Conservation (phyloP, 768 basidiomycete species). For the Coprinopsis sp. region DNA sequence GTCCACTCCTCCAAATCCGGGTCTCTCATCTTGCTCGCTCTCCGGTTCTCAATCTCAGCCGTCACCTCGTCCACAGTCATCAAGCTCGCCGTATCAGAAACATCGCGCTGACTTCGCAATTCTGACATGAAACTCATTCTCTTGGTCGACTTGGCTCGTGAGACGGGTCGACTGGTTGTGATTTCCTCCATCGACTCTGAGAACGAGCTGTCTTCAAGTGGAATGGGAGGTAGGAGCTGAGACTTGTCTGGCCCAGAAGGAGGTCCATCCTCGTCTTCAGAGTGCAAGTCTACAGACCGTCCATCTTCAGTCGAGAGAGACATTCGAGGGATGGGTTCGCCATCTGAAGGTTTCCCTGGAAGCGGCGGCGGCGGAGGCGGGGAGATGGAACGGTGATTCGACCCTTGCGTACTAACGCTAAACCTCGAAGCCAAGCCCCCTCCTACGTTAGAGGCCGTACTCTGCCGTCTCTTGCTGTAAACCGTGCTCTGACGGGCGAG, state of each 20-base stretch:
- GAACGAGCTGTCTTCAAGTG: slow-evolving; percentile 72
- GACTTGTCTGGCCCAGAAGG: slow-evolving; percentile 21
- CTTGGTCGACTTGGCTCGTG: slow-evolving; percentile 47
- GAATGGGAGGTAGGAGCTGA: slow-evolving; percentile 72
- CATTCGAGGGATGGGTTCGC: slow-evolving; percentile 61
- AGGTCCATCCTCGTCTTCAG: slow-evolving; percentile 34
- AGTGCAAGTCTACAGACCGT: slow-evolving; percentile 55
- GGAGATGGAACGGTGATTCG: slow-evolving; percentile 38
- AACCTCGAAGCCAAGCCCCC: slow-evolving; percentile 50
- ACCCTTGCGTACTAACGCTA: slow-evolving; percentile 58
- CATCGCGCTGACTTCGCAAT: slow-evolving; percentile 74
- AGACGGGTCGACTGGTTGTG: slow-evolving; percentile 34
- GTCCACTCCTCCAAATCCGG: slow-evolving; percentile 69
- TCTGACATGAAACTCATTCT: slow-evolving; percentile 82
- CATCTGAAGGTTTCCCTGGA: slow-evolving; percentile 30
- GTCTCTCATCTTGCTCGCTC: slow-evolving; percentile 45
- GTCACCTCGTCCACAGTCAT: slow-evolving; percentile 98
- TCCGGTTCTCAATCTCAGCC: slow-evolving; percentile 80
- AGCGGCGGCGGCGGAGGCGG: slow-evolving; percentile 36
- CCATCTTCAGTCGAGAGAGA: slow-evolving; percentile 76
- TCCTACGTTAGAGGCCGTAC: slow-evolving; percentile 43
- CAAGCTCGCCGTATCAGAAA: slow-evolving; percentile 84
- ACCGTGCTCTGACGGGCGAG: slow-evolving; percentile 37
- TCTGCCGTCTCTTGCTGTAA: slow-evolving; percentile 40
- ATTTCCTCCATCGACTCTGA: slow-evolving; percentile 71